Conservation (phyloP, 805 yeast genomes). For the Kluyveromyces nonfermentans region DNA sequence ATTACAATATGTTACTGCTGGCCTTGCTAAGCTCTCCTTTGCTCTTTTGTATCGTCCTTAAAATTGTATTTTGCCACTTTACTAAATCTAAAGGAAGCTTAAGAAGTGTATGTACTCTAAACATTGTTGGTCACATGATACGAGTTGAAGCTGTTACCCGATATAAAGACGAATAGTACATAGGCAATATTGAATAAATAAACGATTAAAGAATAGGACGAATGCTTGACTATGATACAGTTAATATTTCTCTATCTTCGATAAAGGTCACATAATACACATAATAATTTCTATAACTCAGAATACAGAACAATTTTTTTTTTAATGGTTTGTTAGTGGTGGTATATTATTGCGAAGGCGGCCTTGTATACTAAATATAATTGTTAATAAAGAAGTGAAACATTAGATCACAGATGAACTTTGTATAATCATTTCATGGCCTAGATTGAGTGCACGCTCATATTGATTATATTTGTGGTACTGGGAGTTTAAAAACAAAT, state of each 20-base stretch:
- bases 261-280: no score
- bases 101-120: neutral
- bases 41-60: neutral
- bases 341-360: no score
- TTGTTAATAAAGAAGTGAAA: no score
- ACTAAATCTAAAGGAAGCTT: neutral
- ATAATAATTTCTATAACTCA: no score
- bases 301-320: no score
- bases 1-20: neutral
- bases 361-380: no score
- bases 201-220: no score
- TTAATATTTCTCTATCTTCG: no score
- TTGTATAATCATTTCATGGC: neutral
- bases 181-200: no score
- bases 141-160: neutral
- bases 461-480: constrained; percentile 29
- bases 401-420: neutral
- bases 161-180: neutral
- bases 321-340: no score
- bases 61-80: neutral
- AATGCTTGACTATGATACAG: no score
- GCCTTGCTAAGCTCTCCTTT: neutral
- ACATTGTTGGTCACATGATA: neutral
- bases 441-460: constrained; percentile 26
- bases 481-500: constrained; percentile 30